Base-by-base conservation (phyloP, 257 asterid genomes). In the Solanum microdontum region DNA sequence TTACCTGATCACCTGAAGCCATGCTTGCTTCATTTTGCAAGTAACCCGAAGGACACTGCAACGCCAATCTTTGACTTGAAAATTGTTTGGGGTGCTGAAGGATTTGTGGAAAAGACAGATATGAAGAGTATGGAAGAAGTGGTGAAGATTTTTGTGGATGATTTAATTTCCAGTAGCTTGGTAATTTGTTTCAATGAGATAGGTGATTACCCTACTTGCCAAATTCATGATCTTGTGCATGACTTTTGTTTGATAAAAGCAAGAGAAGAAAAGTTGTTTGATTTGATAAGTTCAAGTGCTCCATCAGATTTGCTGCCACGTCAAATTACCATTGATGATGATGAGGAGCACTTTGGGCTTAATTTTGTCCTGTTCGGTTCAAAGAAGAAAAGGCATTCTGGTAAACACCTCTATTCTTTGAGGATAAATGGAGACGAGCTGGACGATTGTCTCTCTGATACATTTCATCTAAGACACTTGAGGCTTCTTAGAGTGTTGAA, bases 21-120 rank as follows among this genome's bases (percentile, higher is more conserved):
- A 4, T 90, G 91, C 64, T 90, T 91, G 5, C 87, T 91, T 11
- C n/a, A 89, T 4, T 69, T 90, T 43, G 88, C 86, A 73, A 74
- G 79, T 6, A 51, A 3, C 36, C 37, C 17, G 2, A 85, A 86
- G 48, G 72, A 64, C 45, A 30, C 2, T 30, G 30, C 30, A 30
- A 2, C 2, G 2, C 2, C 30, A 30, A 88, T 36, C 5, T 0
- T 24, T 89, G 84, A 13, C 24, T 79, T 90, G 89, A 45, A 45
- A n/a, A 23, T 8, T 1, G 4, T 72, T 0, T 91, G 90, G 94
- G 17, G 6, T 6, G 88, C 91, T 0, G 92, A 90, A 87, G 94
- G 93, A 3, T 83, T 88, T 60, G 8, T 90, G 40, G 21, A 36
- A 10, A 33, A 86, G 36, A 88, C 2, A 0, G 68, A 21, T 0